Conservation (phyloP, 1,284 basidiomycete genomes). For the Bjerkandera adusta region DNA sequence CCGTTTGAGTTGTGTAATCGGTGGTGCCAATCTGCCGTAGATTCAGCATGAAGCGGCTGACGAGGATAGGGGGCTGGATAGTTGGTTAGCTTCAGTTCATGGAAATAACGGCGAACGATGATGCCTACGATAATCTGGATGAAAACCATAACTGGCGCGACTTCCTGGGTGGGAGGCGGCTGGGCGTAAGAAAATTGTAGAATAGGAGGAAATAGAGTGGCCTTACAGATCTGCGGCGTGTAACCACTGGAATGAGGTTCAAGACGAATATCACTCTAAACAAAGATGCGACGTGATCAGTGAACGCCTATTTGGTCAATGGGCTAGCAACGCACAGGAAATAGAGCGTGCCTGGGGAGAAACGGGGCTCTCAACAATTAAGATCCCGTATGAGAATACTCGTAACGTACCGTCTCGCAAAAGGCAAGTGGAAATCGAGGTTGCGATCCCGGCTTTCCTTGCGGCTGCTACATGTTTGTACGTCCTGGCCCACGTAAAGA, state of each 20-base stretch:
- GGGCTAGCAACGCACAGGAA: too few species aligned
- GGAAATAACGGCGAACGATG: not conserved
- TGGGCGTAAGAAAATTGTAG: too few species aligned
- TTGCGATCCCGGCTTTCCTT: not conserved
- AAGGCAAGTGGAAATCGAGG: not conserved
- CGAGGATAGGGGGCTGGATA: not conserved
- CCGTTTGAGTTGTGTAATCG: not conserved
- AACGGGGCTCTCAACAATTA: not conserved
- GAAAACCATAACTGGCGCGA: too few species aligned
- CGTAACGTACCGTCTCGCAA: not conserved
- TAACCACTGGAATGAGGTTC: too few species aligned
- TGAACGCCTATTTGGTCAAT: not conserved
- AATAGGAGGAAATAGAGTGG: too few species aligned
- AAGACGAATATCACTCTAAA: too few species aligned
- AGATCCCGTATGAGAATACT: not conserved
- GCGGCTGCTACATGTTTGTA: too few species aligned
- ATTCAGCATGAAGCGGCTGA: conserved; percentile 1
- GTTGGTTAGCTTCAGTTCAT: not conserved
- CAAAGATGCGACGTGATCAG: too few species aligned
- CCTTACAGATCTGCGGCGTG: too few species aligned
- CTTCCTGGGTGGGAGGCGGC: too few species aligned
- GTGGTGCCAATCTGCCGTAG: not conserved
- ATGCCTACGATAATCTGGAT: too few species aligned
- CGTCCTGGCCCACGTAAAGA: conserved; percentile 4
- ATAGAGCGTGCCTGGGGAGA: not conserved